phyloP scores from a whole-genome alignment of 768 basidiomycete genomes.

The Pholiota microspora region DNA sequence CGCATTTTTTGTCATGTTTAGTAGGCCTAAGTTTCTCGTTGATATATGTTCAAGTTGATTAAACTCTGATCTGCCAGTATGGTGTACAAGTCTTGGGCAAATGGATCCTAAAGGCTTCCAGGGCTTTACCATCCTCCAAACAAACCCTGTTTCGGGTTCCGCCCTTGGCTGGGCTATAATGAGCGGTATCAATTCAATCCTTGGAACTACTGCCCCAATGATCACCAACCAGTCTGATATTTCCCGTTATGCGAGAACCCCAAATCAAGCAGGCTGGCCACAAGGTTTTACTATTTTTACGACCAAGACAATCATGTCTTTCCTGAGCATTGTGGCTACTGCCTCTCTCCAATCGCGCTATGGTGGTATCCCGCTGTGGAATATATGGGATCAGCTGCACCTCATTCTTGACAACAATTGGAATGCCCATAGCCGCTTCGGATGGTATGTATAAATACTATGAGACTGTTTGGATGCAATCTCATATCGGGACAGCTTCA shows the following conservation, averaged over 20 bases:
- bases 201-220: constrained; percentile 14
- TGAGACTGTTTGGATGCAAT: not conserved
- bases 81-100: constrained; percentile 15
- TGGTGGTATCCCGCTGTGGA: constrained; percentile 13
- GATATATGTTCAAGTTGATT: not conserved
- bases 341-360: constrained; percentile 16
- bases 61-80: constrained; percentile 4
- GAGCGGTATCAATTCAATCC: constrained; percentile 15
- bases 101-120: constrained; percentile 13
- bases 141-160: constrained; percentile 9
- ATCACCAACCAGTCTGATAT: constrained; percentile 17
- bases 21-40: constrained; percentile 1
- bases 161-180: constrained; percentile 13
- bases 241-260: constrained; percentile 14
- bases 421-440: constrained; percentile 11
- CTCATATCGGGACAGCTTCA: constrained; percentile 5
- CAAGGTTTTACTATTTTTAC: constrained; percentile 14
- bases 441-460: constrained; percentile 12
- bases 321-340: constrained; percentile 14
- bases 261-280: constrained; percentile 15
- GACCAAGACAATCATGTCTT: constrained; percentile 11
- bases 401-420: constrained; percentile 14
- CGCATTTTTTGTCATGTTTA: constrained; percentile 13
- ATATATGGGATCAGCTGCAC: constrained; percentile 14
- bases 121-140: constrained; percentile 12